A percentile compares a stretch with the other conserved stretches of the same genome.
Conservation (phyloP, 768 basidiomycete species). For the Lentinula detonsa region DNA sequence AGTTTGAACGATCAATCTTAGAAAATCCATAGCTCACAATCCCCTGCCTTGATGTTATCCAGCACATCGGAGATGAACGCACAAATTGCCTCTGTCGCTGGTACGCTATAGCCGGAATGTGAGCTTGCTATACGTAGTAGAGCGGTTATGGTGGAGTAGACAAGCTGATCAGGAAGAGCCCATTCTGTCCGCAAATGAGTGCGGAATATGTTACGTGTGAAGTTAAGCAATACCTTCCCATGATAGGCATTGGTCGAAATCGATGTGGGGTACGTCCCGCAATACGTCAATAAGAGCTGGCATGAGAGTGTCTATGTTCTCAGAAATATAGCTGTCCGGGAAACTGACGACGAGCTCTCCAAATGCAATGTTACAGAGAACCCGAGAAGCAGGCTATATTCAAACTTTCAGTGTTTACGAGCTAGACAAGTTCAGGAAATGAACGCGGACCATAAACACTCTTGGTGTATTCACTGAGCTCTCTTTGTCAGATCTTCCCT, state of each 20-base stretch:
- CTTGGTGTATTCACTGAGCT: constrained; percentile 11
- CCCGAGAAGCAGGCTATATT: constrained; percentile 57
- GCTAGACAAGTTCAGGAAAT: neutral
- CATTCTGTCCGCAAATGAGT: constrained; percentile 46
- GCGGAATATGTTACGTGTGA: too few relatives aligned
- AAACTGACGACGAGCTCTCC: constrained; percentile 70
- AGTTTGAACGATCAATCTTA: neutral
- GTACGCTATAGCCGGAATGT: constrained; percentile 41
- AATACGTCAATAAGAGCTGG: constrained; percentile 62
- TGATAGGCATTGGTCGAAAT: constrained; percentile 72
- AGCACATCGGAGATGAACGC: constrained; percentile 54
- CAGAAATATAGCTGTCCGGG: constrained; percentile 43
- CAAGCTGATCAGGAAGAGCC: constrained; percentile 82
- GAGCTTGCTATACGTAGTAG: constrained; percentile 59
- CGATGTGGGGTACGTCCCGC: constrained; percentile 63
- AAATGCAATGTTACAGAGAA: constrained; percentile 80
- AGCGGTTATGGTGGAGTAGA: constrained; percentile 73
- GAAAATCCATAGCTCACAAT: constrained; percentile 35
- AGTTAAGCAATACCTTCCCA: constrained; percentile 58
- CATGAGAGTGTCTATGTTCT: constrained; percentile 48
- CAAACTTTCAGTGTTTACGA: constrained; percentile 3
- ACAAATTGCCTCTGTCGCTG: constrained; percentile 53
- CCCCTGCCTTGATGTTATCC: constrained; percentile 43
- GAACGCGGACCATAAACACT: constrained; percentile 54
- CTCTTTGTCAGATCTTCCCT: constrained; percentile 17